Conservation (phyloP, 164 flowering plant species). For the Annona cherimola region DNA sequence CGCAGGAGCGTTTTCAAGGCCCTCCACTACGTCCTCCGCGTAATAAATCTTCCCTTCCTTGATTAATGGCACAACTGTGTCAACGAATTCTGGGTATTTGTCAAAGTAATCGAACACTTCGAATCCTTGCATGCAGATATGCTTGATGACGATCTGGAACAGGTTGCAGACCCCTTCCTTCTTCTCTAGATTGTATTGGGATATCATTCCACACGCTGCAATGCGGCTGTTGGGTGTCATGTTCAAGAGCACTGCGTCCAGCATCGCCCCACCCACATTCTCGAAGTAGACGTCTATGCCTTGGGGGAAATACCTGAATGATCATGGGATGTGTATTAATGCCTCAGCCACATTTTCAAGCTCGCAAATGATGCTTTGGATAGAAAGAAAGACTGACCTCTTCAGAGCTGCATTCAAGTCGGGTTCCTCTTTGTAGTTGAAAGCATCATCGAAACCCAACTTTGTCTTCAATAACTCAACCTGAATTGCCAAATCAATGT, state of each 20-base stretch:
- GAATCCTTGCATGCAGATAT: conserved; percentile 34
- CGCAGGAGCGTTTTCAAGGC: conserved; percentile 24
- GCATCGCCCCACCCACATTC: conserved; percentile 30
- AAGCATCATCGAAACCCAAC: conserved; percentile 38
- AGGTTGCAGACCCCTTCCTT: conserved; percentile 7
- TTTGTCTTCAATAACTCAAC: conserved; percentile 29
- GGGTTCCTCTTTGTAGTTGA: conserved; percentile 34
- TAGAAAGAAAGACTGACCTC: conserved; percentile 9
- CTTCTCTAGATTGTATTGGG: conserved; percentile 9
- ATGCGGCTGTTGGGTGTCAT: conserved; percentile 29
- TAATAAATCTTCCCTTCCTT: conserved; percentile 26
- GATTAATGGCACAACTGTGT: conserved; percentile 19
- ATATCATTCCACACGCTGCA: conserved; percentile 27
- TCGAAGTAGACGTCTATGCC: conserved; percentile 35
- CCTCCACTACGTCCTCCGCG: conserved; percentile 25
- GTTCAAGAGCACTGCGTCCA: conserved; percentile 30
- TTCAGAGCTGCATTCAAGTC: conserved; percentile 28
- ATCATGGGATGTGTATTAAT: too few relatives aligned
- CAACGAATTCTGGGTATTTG: conserved; percentile 28
- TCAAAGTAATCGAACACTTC: conserved; percentile 19
- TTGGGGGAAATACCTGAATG: conserved; percentile 22
- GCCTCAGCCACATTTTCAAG: too few relatives aligned
- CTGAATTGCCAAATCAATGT: conserved; percentile 5
- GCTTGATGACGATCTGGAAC: conserved; percentile 11
- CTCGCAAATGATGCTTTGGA: too few relatives aligned